Percentiles rank a stretch among this genome's conserved stretches.
Conservation (phyloP, 2,329 filamentous ascomycete genomes). For the Metarhizium rileyi region DNA sequence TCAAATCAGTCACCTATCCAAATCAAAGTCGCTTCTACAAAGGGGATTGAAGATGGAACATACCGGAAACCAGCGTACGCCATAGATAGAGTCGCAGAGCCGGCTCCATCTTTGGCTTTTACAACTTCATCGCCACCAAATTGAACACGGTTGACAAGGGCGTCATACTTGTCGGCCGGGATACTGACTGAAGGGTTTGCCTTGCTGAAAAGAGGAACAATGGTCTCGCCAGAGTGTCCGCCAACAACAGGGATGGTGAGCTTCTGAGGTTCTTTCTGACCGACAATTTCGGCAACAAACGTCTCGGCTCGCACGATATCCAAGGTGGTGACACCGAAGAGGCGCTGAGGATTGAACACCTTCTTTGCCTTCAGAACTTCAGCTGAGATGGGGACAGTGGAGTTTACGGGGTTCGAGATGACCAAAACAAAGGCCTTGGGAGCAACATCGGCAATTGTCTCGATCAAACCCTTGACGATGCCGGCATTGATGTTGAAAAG, state of each 20-base stretch:
- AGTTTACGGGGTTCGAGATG: constrained; percentile 99
- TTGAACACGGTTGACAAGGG: constrained; percentile 87
- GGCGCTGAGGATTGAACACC: constrained; percentile 89
- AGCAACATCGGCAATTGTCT: constrained; percentile 75
- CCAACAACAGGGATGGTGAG: constrained; percentile 86
- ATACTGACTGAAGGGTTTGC: constrained; percentile 70
- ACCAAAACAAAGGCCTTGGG: constrained; percentile 93
- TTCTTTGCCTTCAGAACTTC: constrained; percentile 91
- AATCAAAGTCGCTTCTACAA: constrained; percentile 2
- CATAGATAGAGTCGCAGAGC: constrained; percentile 89
- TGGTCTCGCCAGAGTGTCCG: constrained; percentile 96
- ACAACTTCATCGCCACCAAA: constrained; percentile 97
- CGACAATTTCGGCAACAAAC: constrained; percentile 78
- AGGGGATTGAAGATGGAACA: constrained; percentile 15
- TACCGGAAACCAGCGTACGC: constrained; percentile 90
- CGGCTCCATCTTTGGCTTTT: constrained; percentile 85
- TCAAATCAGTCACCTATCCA: constrained; percentile 9
- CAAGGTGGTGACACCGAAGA: constrained; percentile 97
- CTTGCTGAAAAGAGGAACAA: constrained; percentile 95
- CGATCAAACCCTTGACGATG: constrained; percentile 89
- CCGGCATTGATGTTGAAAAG: constrained; percentile 99
- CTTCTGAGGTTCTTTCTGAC: constrained; percentile 73
- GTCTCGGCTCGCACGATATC: constrained; percentile 98
- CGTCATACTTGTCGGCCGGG: constrained; percentile 81
- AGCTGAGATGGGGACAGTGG: constrained; percentile 92